phyloP scores from a whole-genome alignment of 2,329 filamentous ascomycete species.

The Pseudocercospora macadamiae region DNA sequence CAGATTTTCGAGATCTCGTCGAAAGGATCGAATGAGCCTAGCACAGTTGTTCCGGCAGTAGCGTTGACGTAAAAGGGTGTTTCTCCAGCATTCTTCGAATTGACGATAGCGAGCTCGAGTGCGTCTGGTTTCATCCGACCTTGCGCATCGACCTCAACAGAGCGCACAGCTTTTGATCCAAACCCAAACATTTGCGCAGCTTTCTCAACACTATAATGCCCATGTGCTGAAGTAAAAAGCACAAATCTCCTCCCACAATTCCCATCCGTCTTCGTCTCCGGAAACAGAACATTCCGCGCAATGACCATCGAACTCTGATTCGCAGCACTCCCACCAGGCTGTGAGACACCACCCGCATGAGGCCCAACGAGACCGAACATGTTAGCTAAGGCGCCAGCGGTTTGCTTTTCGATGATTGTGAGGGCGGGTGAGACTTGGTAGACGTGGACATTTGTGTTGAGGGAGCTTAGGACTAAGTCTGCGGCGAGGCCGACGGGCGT shows the following conservation, averaged over 20 bases:
- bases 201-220: constrained; percentile 94
- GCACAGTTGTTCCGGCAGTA: constrained; percentile 90
- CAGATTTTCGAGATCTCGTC: constrained; percentile 70
- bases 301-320: constrained; percentile 85
- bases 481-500: constrained; percentile 84
- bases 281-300: constrained; percentile 83
- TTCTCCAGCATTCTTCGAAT: constrained; percentile 67
- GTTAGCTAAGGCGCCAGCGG: constrained; percentile 69
- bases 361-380: constrained; percentile 76
- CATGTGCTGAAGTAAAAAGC: constrained; percentile 85
- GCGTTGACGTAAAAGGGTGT: constrained; percentile 95
- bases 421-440: constrained; percentile 91
- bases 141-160: constrained; percentile 70
- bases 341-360: constrained; percentile 70
- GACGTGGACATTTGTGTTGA: constrained; percentile 96
- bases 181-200: constrained; percentile 89
- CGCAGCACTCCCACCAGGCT: constrained; percentile 79
- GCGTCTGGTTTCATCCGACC: constrained; percentile 72
- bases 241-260: constrained; percentile 70
- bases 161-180: constrained; percentile 71
- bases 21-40: constrained; percentile 86
- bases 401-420: constrained; percentile 84
- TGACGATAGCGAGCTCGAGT: constrained; percentile 64
- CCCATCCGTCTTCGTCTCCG: constrained; percentile 73
- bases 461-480: constrained; percentile 78